Evolutionary conservation across 1,284 basidiomycete genomes (phyloP).

Genomic region (Cutaneotrichosporon sp.): DNA sequence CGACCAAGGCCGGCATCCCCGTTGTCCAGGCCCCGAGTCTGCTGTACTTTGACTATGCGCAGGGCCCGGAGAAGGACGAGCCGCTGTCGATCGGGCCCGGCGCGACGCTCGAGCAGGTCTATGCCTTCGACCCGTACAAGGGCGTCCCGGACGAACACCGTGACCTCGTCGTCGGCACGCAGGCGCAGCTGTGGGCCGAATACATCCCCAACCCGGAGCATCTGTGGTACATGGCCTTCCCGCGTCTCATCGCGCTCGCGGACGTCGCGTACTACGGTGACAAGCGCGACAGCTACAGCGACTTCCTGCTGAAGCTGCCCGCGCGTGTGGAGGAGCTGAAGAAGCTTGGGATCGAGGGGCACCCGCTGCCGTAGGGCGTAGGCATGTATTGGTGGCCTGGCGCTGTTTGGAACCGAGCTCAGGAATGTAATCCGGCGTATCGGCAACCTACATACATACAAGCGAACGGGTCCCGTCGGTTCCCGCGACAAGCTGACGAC

Average conservation of each 20-base stretch:
- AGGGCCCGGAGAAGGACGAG: slow-evolving; percentile 17
- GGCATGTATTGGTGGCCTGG: not conserved
- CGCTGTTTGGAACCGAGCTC: no score
- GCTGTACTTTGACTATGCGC: slow-evolving; percentile 27
- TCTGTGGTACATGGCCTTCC: slow-evolving; percentile 28
- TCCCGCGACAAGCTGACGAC: no score
- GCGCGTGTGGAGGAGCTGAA: slow-evolving; percentile 19
- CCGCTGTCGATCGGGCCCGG: slow-evolving; percentile 18
- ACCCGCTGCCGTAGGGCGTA: slow-evolving; percentile 14
- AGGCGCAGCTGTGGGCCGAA: slow-evolving; percentile 28
- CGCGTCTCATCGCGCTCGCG: slow-evolving; percentile 24
- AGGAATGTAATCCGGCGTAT: no score
- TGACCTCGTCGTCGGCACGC: slow-evolving; percentile 19
- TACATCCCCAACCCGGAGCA: slow-evolving; percentile 21
- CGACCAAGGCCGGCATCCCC: slow-evolving; percentile 14
- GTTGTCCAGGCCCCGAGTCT: slow-evolving; percentile 18
- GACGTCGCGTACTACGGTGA: slow-evolving; percentile 23
- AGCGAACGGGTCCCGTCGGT: no score
- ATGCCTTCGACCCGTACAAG: slow-evolving; percentile 18
- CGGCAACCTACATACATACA: no score
- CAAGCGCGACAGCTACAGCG: slow-evolving; percentile 15
- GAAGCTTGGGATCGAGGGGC: slow-evolving; percentile 21
- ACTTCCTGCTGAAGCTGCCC: slow-evolving; percentile 22
- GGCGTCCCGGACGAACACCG: slow-evolving; percentile 13
- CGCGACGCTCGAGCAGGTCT: slow-evolving; percentile 20